These are phyloP conservation scores for Calocera cornea DNA, from an alignment of 768 basidiomycete genomes.

Conservation along the genomic window DNA sequence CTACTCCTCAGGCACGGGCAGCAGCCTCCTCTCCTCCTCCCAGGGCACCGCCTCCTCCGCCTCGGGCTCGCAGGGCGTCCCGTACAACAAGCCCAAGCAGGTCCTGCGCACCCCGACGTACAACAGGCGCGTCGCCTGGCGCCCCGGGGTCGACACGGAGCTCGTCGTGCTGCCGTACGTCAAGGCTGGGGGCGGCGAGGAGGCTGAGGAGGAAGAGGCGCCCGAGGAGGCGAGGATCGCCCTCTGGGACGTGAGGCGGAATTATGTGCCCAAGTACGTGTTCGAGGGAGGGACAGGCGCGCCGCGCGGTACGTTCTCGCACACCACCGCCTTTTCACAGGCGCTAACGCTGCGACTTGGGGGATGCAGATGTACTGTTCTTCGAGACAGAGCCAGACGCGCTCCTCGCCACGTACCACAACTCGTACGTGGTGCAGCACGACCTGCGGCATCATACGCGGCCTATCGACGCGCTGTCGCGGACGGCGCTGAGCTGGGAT, in stretches of 20 bases:
- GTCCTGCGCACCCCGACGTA: neutral
- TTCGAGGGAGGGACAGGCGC: neutral
- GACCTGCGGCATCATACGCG: constrained; percentile 52
- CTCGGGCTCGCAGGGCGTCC: neutral
- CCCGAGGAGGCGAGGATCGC: neutral
- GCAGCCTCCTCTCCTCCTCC: neutral
- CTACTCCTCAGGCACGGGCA: neutral
- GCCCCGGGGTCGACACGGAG: neutral
- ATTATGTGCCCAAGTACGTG: neutral
- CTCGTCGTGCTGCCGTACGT: neutral
- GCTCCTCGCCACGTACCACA: neutral
- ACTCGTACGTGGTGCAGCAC: constrained; percentile 43
- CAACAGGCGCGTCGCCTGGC: neutral
- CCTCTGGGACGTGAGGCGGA: neutral
- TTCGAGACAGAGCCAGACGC: neutral
- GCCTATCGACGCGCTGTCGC: constrained; percentile 54
- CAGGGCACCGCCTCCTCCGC: neutral
- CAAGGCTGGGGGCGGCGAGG: neutral
- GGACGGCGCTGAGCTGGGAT: constrained; percentile 54
- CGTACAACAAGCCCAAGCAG: constrained; percentile 3
- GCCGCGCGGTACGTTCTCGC: neutral
- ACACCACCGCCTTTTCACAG: neutral
- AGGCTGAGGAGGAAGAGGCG: neutral
- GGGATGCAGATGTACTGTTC: neutral
- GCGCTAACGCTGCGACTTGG: too few relatives aligned